These are phyloP conservation scores for Xylariaceae sp. DNA, from an alignment of 2,329 filamentous ascomycete species.

Conservation along the genomic window DNA sequence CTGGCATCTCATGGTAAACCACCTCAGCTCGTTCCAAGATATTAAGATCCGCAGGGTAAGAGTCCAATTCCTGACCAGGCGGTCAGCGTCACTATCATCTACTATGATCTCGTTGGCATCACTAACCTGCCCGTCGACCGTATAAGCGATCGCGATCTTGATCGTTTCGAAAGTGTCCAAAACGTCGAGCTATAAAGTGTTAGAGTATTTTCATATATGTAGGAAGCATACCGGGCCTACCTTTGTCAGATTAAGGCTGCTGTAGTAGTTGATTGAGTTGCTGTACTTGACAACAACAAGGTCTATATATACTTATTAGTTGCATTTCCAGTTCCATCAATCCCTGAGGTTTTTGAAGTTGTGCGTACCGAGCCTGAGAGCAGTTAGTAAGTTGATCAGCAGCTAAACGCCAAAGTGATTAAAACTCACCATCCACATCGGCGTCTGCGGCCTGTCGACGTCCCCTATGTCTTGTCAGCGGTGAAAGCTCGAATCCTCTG, in stretches of 20 bases:
- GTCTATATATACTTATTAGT: constrained; percentile 34
- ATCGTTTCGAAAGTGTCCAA: constrained; percentile 76
- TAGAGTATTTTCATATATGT: neutral
- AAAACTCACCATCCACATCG: constrained; percentile 10
- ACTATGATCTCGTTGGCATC: constrained; percentile 2
- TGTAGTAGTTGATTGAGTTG: constrained; percentile 67
- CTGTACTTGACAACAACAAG: constrained; percentile 3
- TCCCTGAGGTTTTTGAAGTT: neutral
- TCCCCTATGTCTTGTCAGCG: constrained; percentile 4
- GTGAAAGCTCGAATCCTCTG: neutral
- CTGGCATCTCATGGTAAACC: constrained; percentile 16
- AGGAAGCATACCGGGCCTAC: neutral
- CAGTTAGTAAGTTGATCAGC: neutral
- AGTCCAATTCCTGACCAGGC: constrained; percentile 5
- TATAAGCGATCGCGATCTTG: constrained; percentile 50
- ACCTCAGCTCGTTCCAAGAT: constrained; percentile 8
- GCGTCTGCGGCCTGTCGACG: constrained; percentile 5
- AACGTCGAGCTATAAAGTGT: constrained; percentile 63
- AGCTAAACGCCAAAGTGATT: neutral
- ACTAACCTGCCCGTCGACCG: neutral
- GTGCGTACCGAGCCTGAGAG: constrained; percentile 3
- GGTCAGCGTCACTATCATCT: neutral
- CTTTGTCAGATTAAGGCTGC: constrained; percentile 58
- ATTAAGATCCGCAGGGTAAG: constrained; percentile 9
- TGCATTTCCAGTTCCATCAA: neutral